Base-by-base conservation (phyloP, 768 basidiomycete species). In the Naematelia aurantialba region DNA sequence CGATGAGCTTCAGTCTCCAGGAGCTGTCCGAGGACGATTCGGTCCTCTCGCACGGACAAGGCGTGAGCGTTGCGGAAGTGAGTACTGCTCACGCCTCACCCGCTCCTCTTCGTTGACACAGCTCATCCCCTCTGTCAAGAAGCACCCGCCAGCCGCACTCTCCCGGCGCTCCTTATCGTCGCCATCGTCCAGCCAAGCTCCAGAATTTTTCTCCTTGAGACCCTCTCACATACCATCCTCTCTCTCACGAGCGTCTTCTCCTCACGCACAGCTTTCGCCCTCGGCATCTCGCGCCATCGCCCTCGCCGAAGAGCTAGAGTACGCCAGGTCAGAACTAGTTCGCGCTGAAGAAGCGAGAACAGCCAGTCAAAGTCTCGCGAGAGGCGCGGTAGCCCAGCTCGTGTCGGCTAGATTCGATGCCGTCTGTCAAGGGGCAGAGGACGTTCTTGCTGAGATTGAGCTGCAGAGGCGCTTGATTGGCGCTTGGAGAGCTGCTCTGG, bases 261-360 rank as follows among this genome's bases (percentile, higher is more conserved):
- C n/a, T n/a, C n/a, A n/a, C n/a, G n/a, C n/a, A n/a, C n/a, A n/a
- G n/a, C n/a, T n/a, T n/a, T n/a, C n/a, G n/a, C n/a, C n/a, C n/a
- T n/a, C n/a, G n/a, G n/a, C n/a, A n/a, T n/a, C n/a, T n/a, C n/a
- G n/a, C n/a, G n/a, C n/a, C n/a, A n/a, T n/a, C n/a, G n/a, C n/a
- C n/a, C n/a, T n/a, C n/a, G n/a, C 17, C 17, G 34, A 39, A 39
- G 34, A 39, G 34, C 34, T 39, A 8, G 17, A 39, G 8, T 17
- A 39, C 8, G 17, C 29, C 17, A 12, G 29, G n/a, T 8, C 24
- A 27, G 14, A 13, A n/a, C 27, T 25, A 2, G 22, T 13, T 19
- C n/a, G 53, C 55, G 47, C 29, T 12, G 30, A 45, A 55, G 34
- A 54, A 47, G 27, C 26, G 21, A 25, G 17, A 29, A 46, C 24